Percentiles rank a stretch among this genome's conserved stretches.
These are phyloP conservation scores for Rhododendron henanense DNA, from an alignment of 148 eudicot genomes.

Conservation along the genomic window DNA sequence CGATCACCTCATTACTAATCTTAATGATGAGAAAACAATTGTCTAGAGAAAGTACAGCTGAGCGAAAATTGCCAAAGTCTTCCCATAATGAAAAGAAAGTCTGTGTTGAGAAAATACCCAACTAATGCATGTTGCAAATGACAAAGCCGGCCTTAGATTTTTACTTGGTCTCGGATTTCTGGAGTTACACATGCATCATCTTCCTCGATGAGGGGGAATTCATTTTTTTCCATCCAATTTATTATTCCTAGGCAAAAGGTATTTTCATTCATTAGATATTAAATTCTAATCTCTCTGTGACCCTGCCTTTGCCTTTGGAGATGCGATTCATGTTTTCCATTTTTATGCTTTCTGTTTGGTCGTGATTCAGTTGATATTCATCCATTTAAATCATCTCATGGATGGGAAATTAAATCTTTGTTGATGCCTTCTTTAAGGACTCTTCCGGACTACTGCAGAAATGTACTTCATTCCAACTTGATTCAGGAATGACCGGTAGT, in stretches of 20 bases:
- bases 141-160: neutral
- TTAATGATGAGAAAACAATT: neutral
- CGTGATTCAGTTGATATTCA: neutral
- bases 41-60: neutral
- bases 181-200: neutral
- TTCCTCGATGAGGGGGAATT: neutral
- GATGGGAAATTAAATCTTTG: neutral
- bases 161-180: neutral
- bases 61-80: neutral
- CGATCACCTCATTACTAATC: neutral
- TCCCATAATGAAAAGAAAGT: neutral
- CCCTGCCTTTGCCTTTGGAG: neutral
- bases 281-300: neutral
- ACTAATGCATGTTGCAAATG: neutral
- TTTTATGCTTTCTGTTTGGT: neutral
- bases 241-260: too few relatives aligned
- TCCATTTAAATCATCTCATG: neutral
- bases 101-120: neutral
- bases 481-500: constrained; percentile 41
- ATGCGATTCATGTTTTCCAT: neutral
- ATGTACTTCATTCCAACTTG: constrained; percentile 40
- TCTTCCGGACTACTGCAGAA: constrained; percentile 62
- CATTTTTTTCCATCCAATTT: neutral
- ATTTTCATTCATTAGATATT: neutral
- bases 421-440: constrained; percentile 42